Conservation (phyloP, 805 yeast species). For the Peterozyma toletana region DNA sequence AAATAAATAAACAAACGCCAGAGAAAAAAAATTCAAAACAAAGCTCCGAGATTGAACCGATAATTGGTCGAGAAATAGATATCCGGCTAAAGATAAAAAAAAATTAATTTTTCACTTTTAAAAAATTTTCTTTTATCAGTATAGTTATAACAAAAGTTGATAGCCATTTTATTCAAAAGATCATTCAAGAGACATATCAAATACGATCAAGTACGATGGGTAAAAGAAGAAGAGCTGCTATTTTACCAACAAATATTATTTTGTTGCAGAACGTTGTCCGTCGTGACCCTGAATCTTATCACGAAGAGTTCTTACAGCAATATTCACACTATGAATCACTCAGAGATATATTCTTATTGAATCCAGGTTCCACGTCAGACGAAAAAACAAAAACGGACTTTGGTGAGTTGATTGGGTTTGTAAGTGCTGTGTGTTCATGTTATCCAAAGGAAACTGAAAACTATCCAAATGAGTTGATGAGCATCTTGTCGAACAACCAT, state of each 20-base stretch:
- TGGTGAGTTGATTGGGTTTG: conserved; percentile 80
- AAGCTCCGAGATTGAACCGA: too few relatives aligned
- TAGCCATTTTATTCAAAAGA: too few relatives aligned
- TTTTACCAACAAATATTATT: conserved; percentile 87
- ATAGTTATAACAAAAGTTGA: too few relatives aligned
- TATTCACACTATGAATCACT: conserved; percentile 88
- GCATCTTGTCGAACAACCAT: conserved; percentile 66
- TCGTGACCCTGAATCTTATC: conserved; percentile 90
- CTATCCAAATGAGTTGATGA: conserved; percentile 77
- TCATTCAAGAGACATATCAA: not conserved
- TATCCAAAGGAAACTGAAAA: conserved; percentile 82
- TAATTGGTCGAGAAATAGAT: too few relatives aligned
- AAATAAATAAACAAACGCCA: too few relatives aligned
- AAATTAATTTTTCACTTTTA: too few relatives aligned
- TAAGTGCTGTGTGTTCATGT: conserved; percentile 85
- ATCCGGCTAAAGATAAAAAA: too few relatives aligned
- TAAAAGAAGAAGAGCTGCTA: conserved; percentile 84
- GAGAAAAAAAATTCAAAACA: too few relatives aligned
- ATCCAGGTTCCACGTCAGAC: conserved; percentile 41
- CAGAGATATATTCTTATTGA: conserved; percentile 76
- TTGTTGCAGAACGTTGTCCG: conserved; percentile 86
- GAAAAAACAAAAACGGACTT: conserved; percentile 61
- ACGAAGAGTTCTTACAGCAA: conserved; percentile 90
- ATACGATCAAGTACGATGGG: conserved; percentile 44
- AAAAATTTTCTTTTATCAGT: too few relatives aligned